A percentile compares a stretch with the other conserved stretches of the same genome.
Evolutionary conservation across 257 asterid species (phyloP).

Genomic region (Gynochthodes officinalis): DNA sequence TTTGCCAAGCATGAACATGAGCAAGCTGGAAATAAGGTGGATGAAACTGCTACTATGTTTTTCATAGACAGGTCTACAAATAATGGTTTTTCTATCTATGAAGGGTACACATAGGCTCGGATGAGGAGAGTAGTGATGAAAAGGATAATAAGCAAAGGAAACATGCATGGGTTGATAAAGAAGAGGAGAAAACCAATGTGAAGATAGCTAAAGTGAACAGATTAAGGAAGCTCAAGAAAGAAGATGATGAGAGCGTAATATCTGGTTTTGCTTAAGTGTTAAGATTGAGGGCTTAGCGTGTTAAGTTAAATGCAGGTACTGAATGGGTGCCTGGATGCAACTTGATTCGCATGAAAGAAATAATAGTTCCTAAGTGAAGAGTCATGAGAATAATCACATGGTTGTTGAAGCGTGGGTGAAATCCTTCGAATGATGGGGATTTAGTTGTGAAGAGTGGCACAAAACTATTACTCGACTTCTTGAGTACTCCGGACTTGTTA

Average conservation of each 20-base stretch:
- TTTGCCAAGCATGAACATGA: slow-evolving; percentile 54
- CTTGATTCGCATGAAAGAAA: slow-evolving; percentile 32
- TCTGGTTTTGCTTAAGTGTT: slow-evolving; percentile 62
- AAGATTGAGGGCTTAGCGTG: slow-evolving; percentile 82
- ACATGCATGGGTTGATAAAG: slow-evolving; percentile 82
- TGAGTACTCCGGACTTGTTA: slow-evolving; percentile 64
- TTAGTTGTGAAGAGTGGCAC: slow-evolving; percentile 50
- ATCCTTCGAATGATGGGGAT: slow-evolving; percentile 62
- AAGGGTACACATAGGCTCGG: slow-evolving; percentile 43
- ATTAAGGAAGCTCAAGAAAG: slow-evolving; percentile 74
- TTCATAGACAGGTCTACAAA: slow-evolving; percentile 60
- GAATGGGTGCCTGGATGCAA: slow-evolving; percentile 84
- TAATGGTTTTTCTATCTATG: slow-evolving; percentile 49
- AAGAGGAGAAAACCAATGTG: slow-evolving; percentile 58
- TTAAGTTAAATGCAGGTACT: slow-evolving; percentile 77
- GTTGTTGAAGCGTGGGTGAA: slow-evolving; percentile 32
- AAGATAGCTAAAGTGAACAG: slow-evolving; percentile 70
- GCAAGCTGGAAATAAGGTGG: slow-evolving; percentile 36
- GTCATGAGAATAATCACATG: slow-evolving; percentile 42
- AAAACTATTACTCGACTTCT: slow-evolving; percentile 63
- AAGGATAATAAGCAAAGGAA: slow-evolving; percentile 36
- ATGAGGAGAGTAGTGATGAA: slow-evolving; percentile 21
- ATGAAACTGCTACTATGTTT: slow-evolving; percentile 45
- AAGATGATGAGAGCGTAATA: slow-evolving; percentile 61
- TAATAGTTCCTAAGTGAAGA: slow-evolving; percentile 64